These are phyloP conservation scores for Yamadazyma scolyti DNA, from an alignment of 805 yeast species.

Conservation along the genomic window DNA sequence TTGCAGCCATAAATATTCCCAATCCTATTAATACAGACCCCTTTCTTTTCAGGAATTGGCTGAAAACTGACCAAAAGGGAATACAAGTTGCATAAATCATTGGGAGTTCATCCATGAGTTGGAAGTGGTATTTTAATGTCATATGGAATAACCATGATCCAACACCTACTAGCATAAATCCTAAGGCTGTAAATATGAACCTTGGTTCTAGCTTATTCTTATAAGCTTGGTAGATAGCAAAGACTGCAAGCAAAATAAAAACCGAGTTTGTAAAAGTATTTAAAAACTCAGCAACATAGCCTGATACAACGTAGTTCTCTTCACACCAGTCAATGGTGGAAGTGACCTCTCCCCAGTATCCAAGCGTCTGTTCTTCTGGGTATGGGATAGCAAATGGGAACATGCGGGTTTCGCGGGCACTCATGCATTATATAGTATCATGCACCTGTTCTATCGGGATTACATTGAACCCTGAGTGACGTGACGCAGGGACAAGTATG, in stretches of 20 bases:
- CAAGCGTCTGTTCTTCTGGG: constrained; percentile 52
- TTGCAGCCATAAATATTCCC: constrained; percentile 51
- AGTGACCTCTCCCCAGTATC: constrained; percentile 81
- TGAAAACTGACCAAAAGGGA: constrained; percentile 82
- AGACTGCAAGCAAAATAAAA: constrained; percentile 53
- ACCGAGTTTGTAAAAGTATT: constrained; percentile 76
- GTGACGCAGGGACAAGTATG: too few species aligned
- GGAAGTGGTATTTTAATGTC: constrained; percentile 88
- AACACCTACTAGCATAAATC: constrained; percentile 85
- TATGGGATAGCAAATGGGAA: constrained; percentile 52
- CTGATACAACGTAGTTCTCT: constrained; percentile 86
- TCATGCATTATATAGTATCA: too few species aligned
- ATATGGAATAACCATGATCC: constrained; percentile 97
- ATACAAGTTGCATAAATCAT: constrained; percentile 98
- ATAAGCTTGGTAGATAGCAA: constrained; percentile 58
- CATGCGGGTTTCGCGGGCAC: too few species aligned
- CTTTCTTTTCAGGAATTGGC: constrained; percentile 46
- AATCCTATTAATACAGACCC: constrained; percentile 44
- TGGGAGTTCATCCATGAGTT: constrained; percentile 90
- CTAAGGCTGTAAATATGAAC: constrained; percentile 67
- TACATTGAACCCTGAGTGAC: too few species aligned
- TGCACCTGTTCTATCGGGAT: too few species aligned
- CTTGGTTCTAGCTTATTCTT: constrained; percentile 63
- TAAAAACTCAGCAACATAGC: constrained; percentile 84
- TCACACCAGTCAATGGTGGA: constrained; percentile 99